These are phyloP conservation scores for Globisporangium spiculum DNA, from an alignment of 352 stramenopile genomes.

Conservation along the genomic window DNA sequence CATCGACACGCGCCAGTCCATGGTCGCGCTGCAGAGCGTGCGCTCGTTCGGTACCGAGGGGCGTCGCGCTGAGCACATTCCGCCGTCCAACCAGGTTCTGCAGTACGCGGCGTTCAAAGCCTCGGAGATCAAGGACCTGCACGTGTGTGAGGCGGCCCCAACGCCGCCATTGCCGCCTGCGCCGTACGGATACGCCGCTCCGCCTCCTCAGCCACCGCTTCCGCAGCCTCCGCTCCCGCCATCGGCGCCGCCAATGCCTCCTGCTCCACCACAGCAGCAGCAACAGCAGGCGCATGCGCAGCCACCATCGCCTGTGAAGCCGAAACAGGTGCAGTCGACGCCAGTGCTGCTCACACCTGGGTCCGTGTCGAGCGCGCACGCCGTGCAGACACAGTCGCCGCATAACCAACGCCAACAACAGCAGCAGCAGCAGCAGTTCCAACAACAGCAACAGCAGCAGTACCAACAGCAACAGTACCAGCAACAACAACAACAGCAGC, in stretches of 20 bases:
- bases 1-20: conserved; percentile 83
- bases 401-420: conserved; percentile 9
- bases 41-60: conserved; percentile 84
- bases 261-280: conserved; percentile 14
- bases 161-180: conserved; percentile 15
- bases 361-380: conserved; percentile 41
- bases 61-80: conserved; percentile 66
- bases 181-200: conserved; percentile 16
- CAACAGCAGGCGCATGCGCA: conserved; percentile 14
- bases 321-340: conserved; percentile 21
- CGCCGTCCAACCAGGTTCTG: conserved; percentile 68
- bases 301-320: conserved; percentile 8
- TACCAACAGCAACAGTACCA: neutral
- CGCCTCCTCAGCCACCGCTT: conserved; percentile 13
- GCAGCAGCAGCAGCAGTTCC: conserved; percentile 8
- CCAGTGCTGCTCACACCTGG: conserved; percentile 54
- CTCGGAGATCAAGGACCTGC: conserved; percentile 82
- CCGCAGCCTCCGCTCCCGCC: conserved; percentile 15
- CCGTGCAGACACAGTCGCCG: conserved; percentile 15
- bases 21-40: conserved; percentile 76
- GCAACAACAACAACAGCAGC: neutral
- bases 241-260: conserved; percentile 23
- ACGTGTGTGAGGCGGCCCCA: conserved; percentile 76
- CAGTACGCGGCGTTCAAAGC: conserved; percentile 84
- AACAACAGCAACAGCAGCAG: conserved; percentile 14